A percentile compares a stretch with the other conserved stretches of the same genome.
Conservation (phyloP, 2,329 filamentous ascomycete species). For the Colletotrichum cereale region DNA sequence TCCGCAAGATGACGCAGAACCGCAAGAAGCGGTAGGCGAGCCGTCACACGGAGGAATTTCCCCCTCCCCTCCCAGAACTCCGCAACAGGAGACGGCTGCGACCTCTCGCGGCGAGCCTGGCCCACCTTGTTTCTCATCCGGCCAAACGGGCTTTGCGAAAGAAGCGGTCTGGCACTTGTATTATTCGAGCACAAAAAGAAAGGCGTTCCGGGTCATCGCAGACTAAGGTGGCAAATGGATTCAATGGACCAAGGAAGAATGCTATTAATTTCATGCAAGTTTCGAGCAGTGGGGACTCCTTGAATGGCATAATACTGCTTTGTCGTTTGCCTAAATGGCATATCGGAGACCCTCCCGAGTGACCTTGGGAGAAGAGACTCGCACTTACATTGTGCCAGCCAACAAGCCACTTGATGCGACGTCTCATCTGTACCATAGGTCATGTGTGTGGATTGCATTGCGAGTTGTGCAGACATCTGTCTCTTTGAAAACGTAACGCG, state of each 20-base stretch:
- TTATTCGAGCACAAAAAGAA: constrained; percentile 29
- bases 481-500: neutral
- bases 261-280: constrained; percentile 9
- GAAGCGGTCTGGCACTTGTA: constrained; percentile 13
- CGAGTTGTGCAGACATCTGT: neutral
- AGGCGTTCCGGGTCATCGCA: constrained; percentile 29
- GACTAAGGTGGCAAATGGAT: constrained; percentile 3
- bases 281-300: neutral
- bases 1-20: constrained; percentile 75
- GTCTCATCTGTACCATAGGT: neutral
- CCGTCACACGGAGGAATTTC: neutral
- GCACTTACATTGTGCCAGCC: neutral
- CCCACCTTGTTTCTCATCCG: neutral
- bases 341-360: neutral
- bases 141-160: neutral
- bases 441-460: neutral
- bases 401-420: neutral
- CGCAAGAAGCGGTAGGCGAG: constrained; percentile 62
- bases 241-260: constrained; percentile 10
- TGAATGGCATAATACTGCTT: neutral
- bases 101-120: neutral
- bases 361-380: neutral
- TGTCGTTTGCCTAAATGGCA: neutral
- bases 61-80: too few relatives aligned
- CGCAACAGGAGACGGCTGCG: neutral